A percentile compares a stretch with the other conserved stretches of the same genome.
Evolutionary conservation across 306 rosid genomes (phyloP).

Genomic region (Coriaria nepalensis): DNA sequence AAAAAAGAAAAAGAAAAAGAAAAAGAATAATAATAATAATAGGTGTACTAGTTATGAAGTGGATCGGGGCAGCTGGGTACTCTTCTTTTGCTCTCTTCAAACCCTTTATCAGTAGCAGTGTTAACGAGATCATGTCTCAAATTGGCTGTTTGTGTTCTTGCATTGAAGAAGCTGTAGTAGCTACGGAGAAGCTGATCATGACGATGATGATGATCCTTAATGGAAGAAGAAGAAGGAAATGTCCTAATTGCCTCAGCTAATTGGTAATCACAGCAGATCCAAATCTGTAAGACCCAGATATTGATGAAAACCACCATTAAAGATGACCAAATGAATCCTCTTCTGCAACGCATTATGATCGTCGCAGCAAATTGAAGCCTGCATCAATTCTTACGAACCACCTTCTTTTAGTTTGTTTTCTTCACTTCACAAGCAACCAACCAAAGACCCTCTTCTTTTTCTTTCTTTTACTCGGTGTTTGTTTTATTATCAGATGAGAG

Average conservation of each 20-base stretch:
- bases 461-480: no score
- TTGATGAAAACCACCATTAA: no score
- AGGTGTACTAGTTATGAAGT: slow-evolving; percentile 70
- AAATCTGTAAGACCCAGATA: slow-evolving; percentile 20
- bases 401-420: no score
- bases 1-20: neutral
- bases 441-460: no score
- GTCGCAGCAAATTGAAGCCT: no score
- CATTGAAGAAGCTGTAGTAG: slow-evolving; percentile 17
- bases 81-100: slow-evolving; percentile 55
- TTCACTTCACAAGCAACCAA: no score
- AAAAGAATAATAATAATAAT: neutral
- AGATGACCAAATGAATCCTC: no score
- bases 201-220: neutral
- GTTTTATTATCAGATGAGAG: no score
- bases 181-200: no score
- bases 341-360: no score
- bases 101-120: slow-evolving; percentile 16
- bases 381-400: slow-evolving; percentile 9
- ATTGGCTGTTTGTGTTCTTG: slow-evolving; percentile 13
- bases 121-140: slow-evolving; percentile 1
- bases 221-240: slow-evolving; percentile 13
- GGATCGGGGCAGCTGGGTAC: slow-evolving; percentile 99
- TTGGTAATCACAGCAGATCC: slow-evolving; percentile 34
- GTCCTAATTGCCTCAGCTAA: slow-evolving; percentile 38